These are phyloP conservation scores for Phanerodontia chrysosporium DNA, from an alignment of 768 basidiomycete species.

Conservation along the genomic window DNA sequence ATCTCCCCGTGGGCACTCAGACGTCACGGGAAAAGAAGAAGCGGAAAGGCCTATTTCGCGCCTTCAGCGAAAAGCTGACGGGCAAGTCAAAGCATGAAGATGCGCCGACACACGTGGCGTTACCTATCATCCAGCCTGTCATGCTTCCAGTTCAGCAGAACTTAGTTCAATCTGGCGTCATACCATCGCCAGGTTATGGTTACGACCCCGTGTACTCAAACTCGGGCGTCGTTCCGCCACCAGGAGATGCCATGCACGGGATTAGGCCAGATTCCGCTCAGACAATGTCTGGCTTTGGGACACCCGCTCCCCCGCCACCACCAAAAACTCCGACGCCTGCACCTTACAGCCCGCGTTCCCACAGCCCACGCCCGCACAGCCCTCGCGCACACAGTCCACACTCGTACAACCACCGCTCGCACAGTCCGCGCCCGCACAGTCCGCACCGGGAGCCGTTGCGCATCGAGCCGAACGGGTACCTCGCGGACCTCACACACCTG, in stretches of 20 bases:
- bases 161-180: neutral
- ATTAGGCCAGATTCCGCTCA: neutral
- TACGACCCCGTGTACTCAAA: neutral
- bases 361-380: neutral
- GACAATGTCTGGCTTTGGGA: neutral
- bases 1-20: neutral
- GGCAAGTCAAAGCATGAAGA: neutral
- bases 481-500: constrained; percentile 56
- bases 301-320: neutral
- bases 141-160: neutral
- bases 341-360: neutral
- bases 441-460: constrained; percentile 16
- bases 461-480: constrained; percentile 23
- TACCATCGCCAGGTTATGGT: neutral
- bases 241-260: neutral
- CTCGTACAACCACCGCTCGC: neutral
- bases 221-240: neutral
- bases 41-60: constrained; percentile 42
- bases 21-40: constrained; percentile 24
- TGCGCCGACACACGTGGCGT: neutral
- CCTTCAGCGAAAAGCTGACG: constrained; percentile 30
- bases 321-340: neutral
- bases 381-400: neutral
- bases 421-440: neutral
- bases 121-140: neutral